These are phyloP conservation scores for Skeletonema potamos DNA, from an alignment of 108 stramenopile species.

Conservation along the genomic window DNA sequence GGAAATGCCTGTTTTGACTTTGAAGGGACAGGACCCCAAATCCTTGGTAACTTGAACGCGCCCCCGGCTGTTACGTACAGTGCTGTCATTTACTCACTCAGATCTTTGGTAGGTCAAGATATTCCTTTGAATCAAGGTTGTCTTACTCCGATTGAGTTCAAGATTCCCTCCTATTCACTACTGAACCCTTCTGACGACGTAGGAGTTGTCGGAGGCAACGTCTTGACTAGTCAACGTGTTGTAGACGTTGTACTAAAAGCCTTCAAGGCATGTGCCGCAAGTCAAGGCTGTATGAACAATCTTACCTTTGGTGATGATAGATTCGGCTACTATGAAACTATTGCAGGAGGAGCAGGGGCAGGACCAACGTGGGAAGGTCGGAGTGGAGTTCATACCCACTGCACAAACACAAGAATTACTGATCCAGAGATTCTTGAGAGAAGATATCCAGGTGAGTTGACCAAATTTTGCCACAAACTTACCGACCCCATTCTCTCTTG, in stretches of 20 bases:
- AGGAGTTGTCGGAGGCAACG: conserved; percentile 98
- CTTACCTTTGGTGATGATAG: conserved; percentile 96
- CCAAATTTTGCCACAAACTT: no score
- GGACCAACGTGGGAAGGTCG: conserved; percentile 96
- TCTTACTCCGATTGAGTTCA: conserved; percentile 90
- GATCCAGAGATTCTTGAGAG: conserved; percentile 98
- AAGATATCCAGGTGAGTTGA: conserved; percentile 22
- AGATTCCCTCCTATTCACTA: conserved; percentile 82
- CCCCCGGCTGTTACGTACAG: conserved; percentile 98
- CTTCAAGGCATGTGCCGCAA: conserved; percentile 97
- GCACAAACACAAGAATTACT: conserved; percentile 99
- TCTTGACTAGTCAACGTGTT: conserved; percentile 96
- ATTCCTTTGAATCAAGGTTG: conserved; percentile 99
- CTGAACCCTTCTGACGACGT: conserved; percentile 92
- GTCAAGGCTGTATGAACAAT: conserved; percentile 99
- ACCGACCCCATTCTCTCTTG: no score
- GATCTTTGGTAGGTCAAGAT: conserved; percentile 89
- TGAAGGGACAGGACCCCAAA: conserved; percentile 96
- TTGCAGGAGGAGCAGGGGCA: conserved; percentile 98
- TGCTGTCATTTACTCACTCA: conserved; percentile 97
- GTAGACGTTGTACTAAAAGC: conserved; percentile 97
- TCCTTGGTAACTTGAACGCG: conserved; percentile 95
- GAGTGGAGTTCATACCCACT: conserved; percentile 97
- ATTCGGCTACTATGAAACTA: conserved; percentile 99
- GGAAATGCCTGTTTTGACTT: conserved; percentile 94